These are phyloP conservation scores for Pseudogymnoascus sp. DNA, from an alignment of 2,329 filamentous ascomycete species.

Conservation along the genomic window DNA sequence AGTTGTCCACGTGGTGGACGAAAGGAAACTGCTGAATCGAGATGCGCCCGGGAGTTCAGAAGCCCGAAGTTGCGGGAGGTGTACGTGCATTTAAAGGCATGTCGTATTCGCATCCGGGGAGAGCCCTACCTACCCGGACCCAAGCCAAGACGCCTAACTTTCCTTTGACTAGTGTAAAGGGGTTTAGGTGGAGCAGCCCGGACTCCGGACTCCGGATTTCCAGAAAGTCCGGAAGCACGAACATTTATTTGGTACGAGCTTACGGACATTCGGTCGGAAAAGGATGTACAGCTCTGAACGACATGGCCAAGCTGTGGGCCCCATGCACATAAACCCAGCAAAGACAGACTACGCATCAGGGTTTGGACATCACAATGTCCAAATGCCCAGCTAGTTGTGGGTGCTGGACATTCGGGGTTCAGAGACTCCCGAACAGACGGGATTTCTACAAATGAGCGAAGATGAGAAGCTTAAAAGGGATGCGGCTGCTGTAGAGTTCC, in stretches of 20 bases:
- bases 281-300: background rate
- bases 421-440: background rate
- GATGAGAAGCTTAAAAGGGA: conserved; percentile 1
- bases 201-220: background rate
- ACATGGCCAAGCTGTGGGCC: background rate
- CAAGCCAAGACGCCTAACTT: background rate
- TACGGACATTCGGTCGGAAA: background rate
- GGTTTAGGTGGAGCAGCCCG: background rate
- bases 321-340: background rate
- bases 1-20: background rate
- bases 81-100: background rate
- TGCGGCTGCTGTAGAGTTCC: background rate
- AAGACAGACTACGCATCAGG: background rate
- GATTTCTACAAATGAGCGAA: background rate
- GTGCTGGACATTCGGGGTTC: background rate
- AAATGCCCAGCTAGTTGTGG: background rate
- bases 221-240: background rate
- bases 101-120: background rate
- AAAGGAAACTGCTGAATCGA: background rate
- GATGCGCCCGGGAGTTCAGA: background rate
- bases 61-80: background rate
- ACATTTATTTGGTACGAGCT: background rate
- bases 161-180: background rate
- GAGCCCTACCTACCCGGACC: background rate
- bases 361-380: background rate